Base-by-base conservation (phyloP, 1,139 yeast genomes). In the Nakaseomyces sp. region DNA sequence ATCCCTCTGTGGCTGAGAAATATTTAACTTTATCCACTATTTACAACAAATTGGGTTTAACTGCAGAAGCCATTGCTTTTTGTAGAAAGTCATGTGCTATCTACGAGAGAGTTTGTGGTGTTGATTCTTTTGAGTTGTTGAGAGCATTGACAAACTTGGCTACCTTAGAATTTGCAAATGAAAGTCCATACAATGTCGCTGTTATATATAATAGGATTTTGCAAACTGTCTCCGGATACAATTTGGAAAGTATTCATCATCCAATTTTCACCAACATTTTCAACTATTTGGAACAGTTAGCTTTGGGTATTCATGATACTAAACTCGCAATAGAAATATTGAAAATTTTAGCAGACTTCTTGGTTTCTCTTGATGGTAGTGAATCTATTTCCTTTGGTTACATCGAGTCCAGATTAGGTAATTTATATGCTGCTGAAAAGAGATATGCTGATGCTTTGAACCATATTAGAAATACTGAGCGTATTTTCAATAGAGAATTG, bases 71-170 rank as follows among this genome's bases (percentile, higher is more conserved):
- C 4, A 73, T 80, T 45, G 73, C 72, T n/a, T 68, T 78, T 52
- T 76, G 83, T 19, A 79, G 94, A 55, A 81, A 77, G 61, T 79
- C 96, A 2, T 74, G 80, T 49, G 70, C 78, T 36, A 76, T 88
- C 47, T 72, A 80, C 46, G 97, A 91, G 69, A 77, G 97, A 65
- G 74, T 81, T 17, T 65, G 72, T 43, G 98, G 98, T 48, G 65
- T 79, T 51, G 97, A 89, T 61, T 76, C 93, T 6, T 76, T 75
- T 56, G 93, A 87, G 53, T 75, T 91, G 24, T 65, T 87, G 29
- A 74, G 87, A 50, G 72, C 87, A 29, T 76, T 83, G 60, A 72
- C 81, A 57, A 87, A 86, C 64, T 68, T 88, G 51, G 94, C 94
- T 1, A 75, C 72, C 57, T 74, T 76, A 56, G 96, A 88, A 62